Conservation (phyloP, 1,284 basidiomycete genomes). For the Earliella scabrosa region DNA sequence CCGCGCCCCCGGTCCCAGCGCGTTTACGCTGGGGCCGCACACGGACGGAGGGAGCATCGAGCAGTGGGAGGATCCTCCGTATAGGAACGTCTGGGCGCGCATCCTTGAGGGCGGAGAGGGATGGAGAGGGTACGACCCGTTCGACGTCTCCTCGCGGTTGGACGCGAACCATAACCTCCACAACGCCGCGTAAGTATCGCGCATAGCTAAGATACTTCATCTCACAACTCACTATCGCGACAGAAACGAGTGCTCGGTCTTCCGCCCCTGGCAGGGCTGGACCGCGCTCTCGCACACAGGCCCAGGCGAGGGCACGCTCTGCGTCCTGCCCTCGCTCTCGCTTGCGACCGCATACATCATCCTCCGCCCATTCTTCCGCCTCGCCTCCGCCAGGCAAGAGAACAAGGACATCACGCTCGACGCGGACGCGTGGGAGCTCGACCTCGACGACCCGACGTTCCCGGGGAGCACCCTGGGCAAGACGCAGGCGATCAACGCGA, state of each 20-base stretch:
- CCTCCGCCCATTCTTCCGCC: conserved; percentile 77
- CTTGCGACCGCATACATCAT: conserved; percentile 72
- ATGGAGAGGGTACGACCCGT: conserved; percentile 67
- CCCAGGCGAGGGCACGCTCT: conserved; percentile 68
- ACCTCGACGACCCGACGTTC: conserved; percentile 61
- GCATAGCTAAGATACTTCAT: no score
- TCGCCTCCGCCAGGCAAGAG: conserved; percentile 6
- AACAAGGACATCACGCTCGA: conserved; percentile 31
- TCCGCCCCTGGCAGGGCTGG: conserved; percentile 84
- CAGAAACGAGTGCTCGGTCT: conserved; percentile 71
- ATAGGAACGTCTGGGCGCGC: conserved; percentile 56
- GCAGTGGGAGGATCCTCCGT: conserved; percentile 76
- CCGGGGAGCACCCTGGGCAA: conserved; percentile 65
- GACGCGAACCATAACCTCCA: conserved; percentile 63
- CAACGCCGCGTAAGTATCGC: conserved; percentile 48
- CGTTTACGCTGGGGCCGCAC: conserved; percentile 70
- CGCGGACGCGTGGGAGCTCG: conserved; percentile 64
- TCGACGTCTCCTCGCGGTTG: conserved; percentile 54
- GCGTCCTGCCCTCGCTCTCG: conserved; percentile 59
- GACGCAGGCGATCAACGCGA: conserved; percentile 65
- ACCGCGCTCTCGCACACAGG: conserved; percentile 66
- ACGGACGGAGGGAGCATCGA: conserved; percentile 80
- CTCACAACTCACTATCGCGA: no score
- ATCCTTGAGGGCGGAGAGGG: conserved; percentile 50
- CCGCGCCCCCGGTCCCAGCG: conserved; percentile 70